These are phyloP conservation scores for Crinitomyces ghanaensis DNA, from an alignment of 805 yeast species.

Conservation along the genomic window DNA sequence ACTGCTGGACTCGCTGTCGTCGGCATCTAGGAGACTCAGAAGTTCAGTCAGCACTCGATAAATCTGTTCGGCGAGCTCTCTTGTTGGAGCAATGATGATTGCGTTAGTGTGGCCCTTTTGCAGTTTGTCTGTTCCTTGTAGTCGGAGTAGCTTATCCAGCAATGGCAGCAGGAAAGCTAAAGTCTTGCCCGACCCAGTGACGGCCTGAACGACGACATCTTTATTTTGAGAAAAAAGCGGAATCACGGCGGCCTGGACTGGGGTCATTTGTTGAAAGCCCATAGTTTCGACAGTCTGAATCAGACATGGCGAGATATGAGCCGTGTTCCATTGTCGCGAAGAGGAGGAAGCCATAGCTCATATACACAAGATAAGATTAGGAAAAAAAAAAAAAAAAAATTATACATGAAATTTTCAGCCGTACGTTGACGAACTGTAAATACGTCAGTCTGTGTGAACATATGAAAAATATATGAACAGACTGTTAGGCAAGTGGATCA, in stretches of 20 bases:
- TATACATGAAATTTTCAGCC: constrained; percentile 6
- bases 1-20: constrained; percentile 1
- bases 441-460: too few relatives aligned
- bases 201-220: constrained; percentile 95
- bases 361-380: too few relatives aligned
- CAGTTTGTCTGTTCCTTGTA: constrained; percentile 23
- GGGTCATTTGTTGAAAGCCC: constrained; percentile 80
- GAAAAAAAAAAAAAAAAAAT: constrained; percentile 4
- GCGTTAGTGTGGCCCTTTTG: constrained; percentile 56
- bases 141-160: constrained; percentile 44
- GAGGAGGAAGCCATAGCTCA: too few relatives aligned
- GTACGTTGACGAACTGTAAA: too few relatives aligned
- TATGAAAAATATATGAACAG: too few relatives aligned
- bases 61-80: constrained; percentile 45
- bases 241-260: constrained; percentile 92
- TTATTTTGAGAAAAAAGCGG: constrained; percentile 76
- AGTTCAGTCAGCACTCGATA: constrained; percentile 47
- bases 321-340: too few relatives aligned
- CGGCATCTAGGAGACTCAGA: constrained; percentile 33
- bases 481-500: too few relatives aligned
- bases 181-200: constrained; percentile 97
- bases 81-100: constrained; percentile 59
- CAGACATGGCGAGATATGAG: too few relatives aligned
- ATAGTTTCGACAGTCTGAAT: constrained; percentile 55
- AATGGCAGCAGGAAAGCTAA: constrained; percentile 81